Base-by-base conservation (phyloP, 1,284 basidiomycete species). In the Irpex lacteus region DNA sequence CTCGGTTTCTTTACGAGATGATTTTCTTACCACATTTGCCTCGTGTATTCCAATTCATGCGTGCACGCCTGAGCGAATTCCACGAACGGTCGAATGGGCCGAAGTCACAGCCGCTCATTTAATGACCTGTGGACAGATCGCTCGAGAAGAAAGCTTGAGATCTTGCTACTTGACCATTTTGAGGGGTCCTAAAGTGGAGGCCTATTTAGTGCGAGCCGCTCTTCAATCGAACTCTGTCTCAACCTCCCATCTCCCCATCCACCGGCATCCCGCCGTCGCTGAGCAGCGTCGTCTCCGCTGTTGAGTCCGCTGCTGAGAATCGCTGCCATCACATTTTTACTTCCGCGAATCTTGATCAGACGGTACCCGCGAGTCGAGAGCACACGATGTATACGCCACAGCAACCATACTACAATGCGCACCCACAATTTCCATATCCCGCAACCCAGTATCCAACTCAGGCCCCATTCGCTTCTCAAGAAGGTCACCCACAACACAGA, bases 341-440 rank as follows among this genome's bases (percentile, higher is more conserved):
- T 59, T 63, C 62, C 62, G 62, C 57, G 56, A 63, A 63, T 44
- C 56, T 59, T 58, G 62, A 63, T 63, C 57, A 36, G 36, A 34
- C 6, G 7, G 9, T 40, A 5, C 19, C 50, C 19, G 15, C 15
- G n/a, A n/a, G 7, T 18, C 18, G n/a, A 21, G 9, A 47, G 11
- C 50, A 34, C 21, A 59, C 50, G 47, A 58, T 44, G 38, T 21
- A 56, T 61, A 37, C 37, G 18, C 32, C 49, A 26, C 62, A 54
- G 53, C 53, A 61, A 32, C 19, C 60, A 56, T 36, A 44, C 52
- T 56, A 36, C 44, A 26, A 61, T 32, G 21, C 13, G 26, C 54
- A 56, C 54, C 54, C 54, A 56, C 54, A 21, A 52, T 59, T 59
- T 59, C 62, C 56, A 38, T 44, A 63, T 58, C 26, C 49, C 57